phyloP scores from a whole-genome alignment of 2,329 filamentous ascomycete genomes.

The Pseudopyrenochaeta lycopersici region DNA sequence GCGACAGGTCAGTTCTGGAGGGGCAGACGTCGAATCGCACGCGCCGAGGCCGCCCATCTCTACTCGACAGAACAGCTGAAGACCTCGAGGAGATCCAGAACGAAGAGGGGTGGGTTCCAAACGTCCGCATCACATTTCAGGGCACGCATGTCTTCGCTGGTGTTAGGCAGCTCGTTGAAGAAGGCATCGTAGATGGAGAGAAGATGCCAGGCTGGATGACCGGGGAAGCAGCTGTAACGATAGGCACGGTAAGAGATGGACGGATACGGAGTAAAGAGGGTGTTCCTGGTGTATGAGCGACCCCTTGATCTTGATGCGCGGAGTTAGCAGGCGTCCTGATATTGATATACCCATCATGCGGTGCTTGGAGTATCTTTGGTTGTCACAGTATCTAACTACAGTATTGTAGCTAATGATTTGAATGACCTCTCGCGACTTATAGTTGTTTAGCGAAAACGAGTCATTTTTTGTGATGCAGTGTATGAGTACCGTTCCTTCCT shows the following conservation, averaged over 20 bases:
- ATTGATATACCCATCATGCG: conserved; percentile 35
- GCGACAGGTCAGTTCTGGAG: conserved; percentile 22
- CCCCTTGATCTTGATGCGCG: conserved; percentile 4
- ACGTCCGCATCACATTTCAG: conserved; percentile 73
- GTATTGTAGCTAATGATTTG: too few relatives aligned
- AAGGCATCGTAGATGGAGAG: conserved; percentile 77
- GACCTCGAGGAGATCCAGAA: conserved; percentile 38
- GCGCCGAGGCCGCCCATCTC: conserved; percentile 42
- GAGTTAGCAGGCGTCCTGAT: conserved; percentile 26
- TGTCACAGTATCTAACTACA: background rate
- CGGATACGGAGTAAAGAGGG: conserved; percentile 58
- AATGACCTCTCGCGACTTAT: too few relatives aligned
- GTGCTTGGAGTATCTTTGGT: conserved; percentile 22
- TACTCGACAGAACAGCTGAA: conserved; percentile 45
- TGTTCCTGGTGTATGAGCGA: conserved; percentile 31
- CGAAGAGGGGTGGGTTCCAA: conserved; percentile 61
- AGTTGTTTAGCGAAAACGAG: too few relatives aligned
- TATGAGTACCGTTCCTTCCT: too few relatives aligned
- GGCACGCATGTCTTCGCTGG: conserved; percentile 84
- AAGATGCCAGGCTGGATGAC: conserved; percentile 92
- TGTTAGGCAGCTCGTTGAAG: conserved; percentile 78
- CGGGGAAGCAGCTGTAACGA: conserved; percentile 82
- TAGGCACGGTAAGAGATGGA: conserved; percentile 73
- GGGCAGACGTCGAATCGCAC: conserved; percentile 22
- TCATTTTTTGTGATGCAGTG: too few relatives aligned